Evolutionary conservation across 805 yeast genomes (phyloP).

Genomic region (Maudiozyma barnettii): DNA sequence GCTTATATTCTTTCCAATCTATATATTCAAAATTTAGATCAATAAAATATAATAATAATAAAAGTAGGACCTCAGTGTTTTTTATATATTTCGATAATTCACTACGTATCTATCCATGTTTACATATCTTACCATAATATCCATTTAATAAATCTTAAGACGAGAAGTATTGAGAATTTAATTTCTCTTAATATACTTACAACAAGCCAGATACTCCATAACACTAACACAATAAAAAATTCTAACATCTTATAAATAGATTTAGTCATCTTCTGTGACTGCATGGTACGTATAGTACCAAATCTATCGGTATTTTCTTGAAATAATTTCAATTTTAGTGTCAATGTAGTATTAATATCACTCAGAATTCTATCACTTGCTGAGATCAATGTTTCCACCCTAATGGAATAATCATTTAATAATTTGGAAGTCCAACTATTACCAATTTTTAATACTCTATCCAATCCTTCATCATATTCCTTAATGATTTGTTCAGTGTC

Average conservation of each 20-base stretch:
- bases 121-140: constrained; percentile 17
- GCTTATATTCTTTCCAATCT: background rate
- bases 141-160: constrained; percentile 16
- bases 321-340: constrained; percentile 42
- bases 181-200: constrained; percentile 18
- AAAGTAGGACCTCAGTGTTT: too few species aligned
- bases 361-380: constrained; percentile 60
- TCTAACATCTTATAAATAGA: constrained; percentile 22
- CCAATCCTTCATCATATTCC: constrained; percentile 19
- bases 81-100: background rate
- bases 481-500: constrained; percentile 13
- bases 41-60: background rate
- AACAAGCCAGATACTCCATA: constrained; percentile 26
- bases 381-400: constrained; percentile 51
- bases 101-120: background rate
- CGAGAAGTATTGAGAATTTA: constrained; percentile 9
- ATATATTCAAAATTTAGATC: background rate
- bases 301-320: constrained; percentile 27
- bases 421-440: constrained; percentile 26
- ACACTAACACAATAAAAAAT: constrained; percentile 17
- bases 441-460: constrained; percentile 22
- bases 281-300: constrained; percentile 19
- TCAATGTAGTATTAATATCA: constrained; percentile 62
- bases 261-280: constrained; percentile 15
- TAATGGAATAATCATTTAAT: constrained; percentile 36